A percentile compares a stretch with the other conserved stretches of the same genome.
Evolutionary conservation across 2,329 filamentous ascomycete genomes (phyloP).

Genomic region (Fusarium sp.): DNA sequence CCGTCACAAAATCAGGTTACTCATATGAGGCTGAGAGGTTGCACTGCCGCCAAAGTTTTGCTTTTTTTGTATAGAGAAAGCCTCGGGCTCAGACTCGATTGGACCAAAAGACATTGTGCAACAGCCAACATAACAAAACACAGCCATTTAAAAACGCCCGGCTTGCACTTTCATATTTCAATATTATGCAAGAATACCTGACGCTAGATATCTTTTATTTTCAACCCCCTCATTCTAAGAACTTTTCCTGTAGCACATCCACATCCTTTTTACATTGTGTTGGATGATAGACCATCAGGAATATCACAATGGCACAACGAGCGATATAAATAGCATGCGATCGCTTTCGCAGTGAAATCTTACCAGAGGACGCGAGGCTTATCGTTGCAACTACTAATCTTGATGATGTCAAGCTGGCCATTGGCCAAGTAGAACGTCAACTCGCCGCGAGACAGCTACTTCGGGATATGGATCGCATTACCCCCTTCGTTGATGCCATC

Average conservation of each 20-base stretch:
- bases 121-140: not conserved
- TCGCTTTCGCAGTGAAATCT: not conserved
- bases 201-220: not conserved
- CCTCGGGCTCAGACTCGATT: not conserved
- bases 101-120: not conserved
- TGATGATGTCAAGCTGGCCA: not conserved
- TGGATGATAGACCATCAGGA: not conserved
- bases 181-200: not conserved
- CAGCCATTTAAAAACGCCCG: not conserved
- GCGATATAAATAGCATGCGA: not conserved
- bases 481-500: not conserved
- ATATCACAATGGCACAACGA: not conserved
- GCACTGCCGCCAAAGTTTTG: not conserved
- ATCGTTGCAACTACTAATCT: not conserved
- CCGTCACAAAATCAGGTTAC: not conserved
- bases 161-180: not conserved
- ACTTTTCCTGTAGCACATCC: not conserved
- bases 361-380: not conserved
- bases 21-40: not conserved
- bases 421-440: not conserved
- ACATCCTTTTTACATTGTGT: not conserved
- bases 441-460: not conserved
- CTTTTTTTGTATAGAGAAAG: not conserved
- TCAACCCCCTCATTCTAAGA: not conserved
- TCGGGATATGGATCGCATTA: not conserved